These are phyloP conservation scores for Torrubiellomyces zombiae DNA, from an alignment of 2,329 filamentous ascomycete species.

Conservation along the genomic window DNA sequence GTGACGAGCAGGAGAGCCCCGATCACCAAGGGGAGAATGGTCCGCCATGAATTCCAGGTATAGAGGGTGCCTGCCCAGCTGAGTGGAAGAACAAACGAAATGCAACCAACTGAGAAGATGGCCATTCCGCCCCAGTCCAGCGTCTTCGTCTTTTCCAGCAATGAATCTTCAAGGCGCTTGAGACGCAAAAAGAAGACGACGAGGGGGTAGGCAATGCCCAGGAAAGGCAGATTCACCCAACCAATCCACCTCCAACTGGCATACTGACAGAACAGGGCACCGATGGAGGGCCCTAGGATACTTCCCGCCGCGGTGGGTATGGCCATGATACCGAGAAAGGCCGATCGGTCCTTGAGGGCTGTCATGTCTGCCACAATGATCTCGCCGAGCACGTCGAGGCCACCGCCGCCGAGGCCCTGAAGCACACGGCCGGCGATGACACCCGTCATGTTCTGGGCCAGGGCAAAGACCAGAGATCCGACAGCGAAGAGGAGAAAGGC, in stretches of 20 bases:
- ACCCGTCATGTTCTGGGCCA: slow-evolving; percentile 12
- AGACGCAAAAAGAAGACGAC: slow-evolving; percentile 10
- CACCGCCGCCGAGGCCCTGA: slow-evolving; percentile 17
- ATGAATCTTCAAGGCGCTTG: background rate
- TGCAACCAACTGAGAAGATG: slow-evolving; percentile 10
- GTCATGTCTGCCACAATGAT: slow-evolving; percentile 18
- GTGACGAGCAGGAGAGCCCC: slow-evolving; percentile 10
- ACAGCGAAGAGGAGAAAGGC: slow-evolving; percentile 17
- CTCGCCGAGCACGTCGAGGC: slow-evolving; percentile 13
- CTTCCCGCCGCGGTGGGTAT: slow-evolving; percentile 9
- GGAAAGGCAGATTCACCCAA: slow-evolving; percentile 16
- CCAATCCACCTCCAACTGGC: slow-evolving; percentile 16
- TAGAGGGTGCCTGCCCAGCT: slow-evolving; percentile 18
- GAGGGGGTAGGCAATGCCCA: slow-evolving; percentile 8
- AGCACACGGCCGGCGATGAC: slow-evolving; percentile 15
- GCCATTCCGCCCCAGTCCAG: slow-evolving; percentile 19
- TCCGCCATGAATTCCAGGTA: slow-evolving; percentile 16
- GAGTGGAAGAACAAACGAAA: slow-evolving; percentile 12
- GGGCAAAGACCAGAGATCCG: slow-evolving; percentile 22
- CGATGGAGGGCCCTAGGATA: slow-evolving; percentile 10
- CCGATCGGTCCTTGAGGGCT: slow-evolving; percentile 13
- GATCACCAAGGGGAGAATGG: slow-evolving; percentile 15
- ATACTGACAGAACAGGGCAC: slow-evolving; percentile 10
- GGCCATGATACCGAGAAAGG: slow-evolving; percentile 11
- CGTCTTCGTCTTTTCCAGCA: slow-evolving; percentile 5